phyloP scores from a whole-genome alignment of 805 yeast species.

The Metschnikowia henanensis region DNA sequence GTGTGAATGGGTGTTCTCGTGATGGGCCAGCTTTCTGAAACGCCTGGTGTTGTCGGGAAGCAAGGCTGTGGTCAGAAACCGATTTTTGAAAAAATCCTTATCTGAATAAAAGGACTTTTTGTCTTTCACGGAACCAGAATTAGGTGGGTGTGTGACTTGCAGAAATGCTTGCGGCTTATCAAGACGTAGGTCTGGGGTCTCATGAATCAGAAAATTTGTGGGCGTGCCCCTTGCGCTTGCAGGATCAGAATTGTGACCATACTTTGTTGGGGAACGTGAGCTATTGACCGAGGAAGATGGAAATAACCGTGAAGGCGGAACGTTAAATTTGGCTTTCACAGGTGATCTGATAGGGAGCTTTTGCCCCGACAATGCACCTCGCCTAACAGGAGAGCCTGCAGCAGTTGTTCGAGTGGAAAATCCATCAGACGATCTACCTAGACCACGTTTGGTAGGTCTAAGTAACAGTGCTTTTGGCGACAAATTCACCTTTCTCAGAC shows the following conservation, averaged over 20 bases:
- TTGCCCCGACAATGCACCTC: not conserved
- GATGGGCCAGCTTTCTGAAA: conserved; percentile 10
- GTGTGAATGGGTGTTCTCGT: not conserved
- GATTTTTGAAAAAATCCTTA: conserved; percentile 23
- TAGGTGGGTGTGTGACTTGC: conserved; percentile 31
- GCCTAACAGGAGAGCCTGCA: conserved; percentile 8
- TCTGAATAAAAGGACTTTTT: conserved; percentile 4
- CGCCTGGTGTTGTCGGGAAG: conserved; percentile 28
- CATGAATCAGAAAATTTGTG: conserved; percentile 3
- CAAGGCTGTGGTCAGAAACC: conserved; percentile 36
- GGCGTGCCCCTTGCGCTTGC: conserved; percentile 11
- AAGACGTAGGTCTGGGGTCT: not conserved
- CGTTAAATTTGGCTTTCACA: not conserved
- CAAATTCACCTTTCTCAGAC: no score
- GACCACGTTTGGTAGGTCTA: not conserved
- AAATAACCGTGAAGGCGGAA: not conserved
- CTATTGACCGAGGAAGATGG: conserved; percentile 3
- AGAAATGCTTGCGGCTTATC: conserved; percentile 14
- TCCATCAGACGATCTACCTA: not conserved
- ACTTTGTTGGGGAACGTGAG: conserved; percentile 17
- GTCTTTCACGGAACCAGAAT: conserved; percentile 30
- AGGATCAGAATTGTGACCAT: conserved; percentile 5
- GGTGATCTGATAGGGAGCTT: not conserved
- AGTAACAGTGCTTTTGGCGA: no score
- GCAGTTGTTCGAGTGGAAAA: conserved; percentile 2